A percentile compares a stretch with the other conserved stretches of the same genome.
Evolutionary conservation across 495 filamentous ascomycete species (phyloP).

Genomic region (Bacidia rubella): DNA sequence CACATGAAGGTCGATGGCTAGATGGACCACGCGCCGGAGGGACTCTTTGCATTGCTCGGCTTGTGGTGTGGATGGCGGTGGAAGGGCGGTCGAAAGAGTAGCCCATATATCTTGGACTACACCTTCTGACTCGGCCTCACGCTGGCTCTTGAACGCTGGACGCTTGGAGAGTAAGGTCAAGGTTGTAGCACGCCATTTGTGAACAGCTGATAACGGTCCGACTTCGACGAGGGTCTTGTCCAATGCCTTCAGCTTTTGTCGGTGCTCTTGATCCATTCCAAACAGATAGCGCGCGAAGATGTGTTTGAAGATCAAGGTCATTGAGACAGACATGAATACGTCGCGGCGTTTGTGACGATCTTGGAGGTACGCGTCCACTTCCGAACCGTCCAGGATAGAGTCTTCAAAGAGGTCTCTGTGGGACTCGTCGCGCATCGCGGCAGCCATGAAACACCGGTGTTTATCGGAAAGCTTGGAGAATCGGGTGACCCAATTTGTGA

Average conservation of each 20-base stretch:
- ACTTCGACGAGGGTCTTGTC: constrained; percentile 86
- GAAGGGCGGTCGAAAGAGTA: constrained; percentile 65
- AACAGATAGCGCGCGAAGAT: constrained; percentile 96
- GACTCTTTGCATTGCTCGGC: constrained; percentile 62
- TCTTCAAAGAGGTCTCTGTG: constrained; percentile 86
- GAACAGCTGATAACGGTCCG: constrained; percentile 66
- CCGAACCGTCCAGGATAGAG: constrained; percentile 80
- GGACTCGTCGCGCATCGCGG: constrained; percentile 70
- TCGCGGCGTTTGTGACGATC: constrained; percentile 79
- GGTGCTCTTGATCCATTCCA: constrained; percentile 93
- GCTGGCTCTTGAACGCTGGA: constrained; percentile 57
- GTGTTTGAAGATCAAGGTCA: constrained; percentile 97
- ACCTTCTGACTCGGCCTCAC: constrained; percentile 74
- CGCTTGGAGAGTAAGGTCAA: constrained; percentile 74
- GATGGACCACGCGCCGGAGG: constrained; percentile 65
- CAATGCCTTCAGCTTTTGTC: constrained; percentile 86
- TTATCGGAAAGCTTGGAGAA: constrained; percentile 95
- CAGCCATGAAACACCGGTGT: constrained; percentile 64
- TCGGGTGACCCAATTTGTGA: constrained; percentile 89
- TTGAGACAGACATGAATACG: constrained; percentile 92
- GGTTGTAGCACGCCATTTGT: constrained; percentile 91
- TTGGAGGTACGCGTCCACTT: constrained; percentile 69
- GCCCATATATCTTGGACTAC: constrained; percentile 75
- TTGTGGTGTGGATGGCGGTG: constrained; percentile 56
- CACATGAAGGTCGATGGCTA: constrained; percentile 75